phyloP scores from a whole-genome alignment of 2,329 filamentous ascomycete genomes.

The Capronia coronata region DNA sequence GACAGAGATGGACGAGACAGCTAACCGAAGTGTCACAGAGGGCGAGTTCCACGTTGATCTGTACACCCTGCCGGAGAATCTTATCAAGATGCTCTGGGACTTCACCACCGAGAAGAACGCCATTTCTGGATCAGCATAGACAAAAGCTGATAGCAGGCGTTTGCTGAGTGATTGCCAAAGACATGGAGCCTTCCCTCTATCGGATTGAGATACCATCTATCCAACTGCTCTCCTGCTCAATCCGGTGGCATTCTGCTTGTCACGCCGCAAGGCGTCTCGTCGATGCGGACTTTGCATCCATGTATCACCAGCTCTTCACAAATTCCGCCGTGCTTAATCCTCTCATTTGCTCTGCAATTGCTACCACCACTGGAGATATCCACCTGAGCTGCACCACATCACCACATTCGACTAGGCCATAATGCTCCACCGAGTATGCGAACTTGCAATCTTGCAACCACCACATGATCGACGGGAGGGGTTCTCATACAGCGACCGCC shows the following conservation, averaged over 20 bases:
- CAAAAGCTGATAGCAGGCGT: no score
- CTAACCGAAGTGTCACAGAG: slow-evolving; percentile 47
- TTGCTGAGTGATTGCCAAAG: not conserved
- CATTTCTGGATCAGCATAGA: slow-evolving; percentile 24
- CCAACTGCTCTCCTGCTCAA: not conserved
- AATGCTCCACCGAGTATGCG: no score
- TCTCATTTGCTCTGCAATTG: not conserved
- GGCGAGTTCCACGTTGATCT: slow-evolving; percentile 98
- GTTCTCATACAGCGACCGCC: not conserved
- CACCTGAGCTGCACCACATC: not conserved
- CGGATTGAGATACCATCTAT: not conserved
- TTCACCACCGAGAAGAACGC: slow-evolving; percentile 52
- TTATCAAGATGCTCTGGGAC: slow-evolving; percentile 95
- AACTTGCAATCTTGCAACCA: not conserved
- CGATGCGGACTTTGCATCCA: slow-evolving; percentile 1
- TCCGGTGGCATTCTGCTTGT: not conserved
- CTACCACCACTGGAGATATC: not conserved
- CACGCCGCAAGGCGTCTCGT: not conserved
- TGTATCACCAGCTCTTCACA: slow-evolving; percentile 10
- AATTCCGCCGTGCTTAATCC: not conserved
- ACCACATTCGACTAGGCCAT: not conserved
- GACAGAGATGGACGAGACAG: slow-evolving; percentile 8
- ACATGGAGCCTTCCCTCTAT: not conserved
- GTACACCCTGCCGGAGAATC: slow-evolving; percentile 84
- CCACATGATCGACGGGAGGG: not conserved